A percentile compares a stretch with the other conserved stretches of the same genome.
Evolutionary conservation across 495 filamentous ascomycete species (phyloP).

Genomic region (Beverwykella pulmonaria): DNA sequence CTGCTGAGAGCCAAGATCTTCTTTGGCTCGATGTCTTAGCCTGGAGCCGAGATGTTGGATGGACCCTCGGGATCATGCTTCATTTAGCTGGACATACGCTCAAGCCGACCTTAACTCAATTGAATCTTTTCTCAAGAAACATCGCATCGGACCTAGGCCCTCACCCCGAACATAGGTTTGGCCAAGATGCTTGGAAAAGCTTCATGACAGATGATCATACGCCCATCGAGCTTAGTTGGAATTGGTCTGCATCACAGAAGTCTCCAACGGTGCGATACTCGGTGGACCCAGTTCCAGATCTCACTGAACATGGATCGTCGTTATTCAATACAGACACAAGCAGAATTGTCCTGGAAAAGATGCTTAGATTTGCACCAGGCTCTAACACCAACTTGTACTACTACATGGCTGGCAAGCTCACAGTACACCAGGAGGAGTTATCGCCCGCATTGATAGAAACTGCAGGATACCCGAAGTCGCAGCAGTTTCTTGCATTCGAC

Average conservation of each 20-base stretch:
- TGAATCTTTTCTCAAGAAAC: neutral
- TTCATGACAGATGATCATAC: slow-evolving; percentile 50
- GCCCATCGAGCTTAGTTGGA: slow-evolving; percentile 48
- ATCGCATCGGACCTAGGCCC: neutral
- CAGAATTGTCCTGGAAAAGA: too few relatives aligned
- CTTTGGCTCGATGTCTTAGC: neutral
- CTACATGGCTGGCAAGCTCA: slow-evolving; percentile 11
- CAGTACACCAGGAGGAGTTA: neutral
- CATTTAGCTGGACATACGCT: neutral
- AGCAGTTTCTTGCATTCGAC: neutral
- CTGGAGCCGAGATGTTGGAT: too few relatives aligned
- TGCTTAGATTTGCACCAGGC: too few relatives aligned
- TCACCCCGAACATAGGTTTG: neutral
- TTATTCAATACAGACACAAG: too few relatives aligned
- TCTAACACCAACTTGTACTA: slow-evolving; percentile 2
- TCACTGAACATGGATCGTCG: slow-evolving; percentile 32
- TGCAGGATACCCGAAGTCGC: too few relatives aligned
- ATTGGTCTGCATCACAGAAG: slow-evolving; percentile 31
- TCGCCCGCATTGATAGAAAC: neutral
- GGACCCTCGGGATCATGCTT: too few relatives aligned
- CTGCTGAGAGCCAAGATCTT: neutral
- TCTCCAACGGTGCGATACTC: slow-evolving; percentile 42
- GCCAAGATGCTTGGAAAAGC: slow-evolving; percentile 40
- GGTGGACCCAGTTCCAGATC: slow-evolving; percentile 46
- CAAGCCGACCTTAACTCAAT: neutral